These are phyloP conservation scores for Pleodorina starrii DNA, from an alignment of 139 green algal species.

Conservation along the genomic window DNA sequence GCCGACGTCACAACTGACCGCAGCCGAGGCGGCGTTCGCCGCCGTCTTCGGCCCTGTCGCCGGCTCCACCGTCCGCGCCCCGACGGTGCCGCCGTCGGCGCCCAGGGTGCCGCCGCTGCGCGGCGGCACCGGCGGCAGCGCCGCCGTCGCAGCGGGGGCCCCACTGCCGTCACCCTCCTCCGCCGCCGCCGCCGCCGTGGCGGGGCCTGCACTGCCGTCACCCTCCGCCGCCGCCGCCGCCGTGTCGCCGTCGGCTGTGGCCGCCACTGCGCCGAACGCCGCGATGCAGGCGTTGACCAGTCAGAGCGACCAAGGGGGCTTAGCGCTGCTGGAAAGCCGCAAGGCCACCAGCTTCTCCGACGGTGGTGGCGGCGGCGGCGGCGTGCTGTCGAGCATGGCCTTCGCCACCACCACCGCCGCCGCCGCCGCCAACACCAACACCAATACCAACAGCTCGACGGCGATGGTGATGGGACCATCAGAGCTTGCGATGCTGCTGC, in stretches of 20 bases:
- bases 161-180: not conserved
- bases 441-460: no score
- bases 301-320: not conserved
- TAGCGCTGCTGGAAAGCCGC: not conserved
- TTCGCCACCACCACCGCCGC: not conserved
- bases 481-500: slow-evolving; percentile 26
- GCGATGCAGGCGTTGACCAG: no score
- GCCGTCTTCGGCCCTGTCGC: not conserved
- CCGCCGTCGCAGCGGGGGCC: not conserved
- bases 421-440: no score
- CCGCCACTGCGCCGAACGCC: no score
- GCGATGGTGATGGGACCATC: not conserved
- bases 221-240: not conserved
- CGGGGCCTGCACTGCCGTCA: not conserved
- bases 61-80: not conserved
- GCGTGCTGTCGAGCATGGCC: not conserved
- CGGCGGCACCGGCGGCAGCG: not conserved
- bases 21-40: not conserved
- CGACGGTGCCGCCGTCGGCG: not conserved
- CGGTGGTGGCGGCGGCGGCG: not conserved
- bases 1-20: not conserved
- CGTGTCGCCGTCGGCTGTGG: not conserved
- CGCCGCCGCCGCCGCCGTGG: not conserved
- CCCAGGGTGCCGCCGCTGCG: not conserved
- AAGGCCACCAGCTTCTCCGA: not conserved